Evolutionary conservation across 805 yeast species (phyloP), one percentile per base, ranked within the genome.

Genomic region (Lipomyces kockii): DNA sequence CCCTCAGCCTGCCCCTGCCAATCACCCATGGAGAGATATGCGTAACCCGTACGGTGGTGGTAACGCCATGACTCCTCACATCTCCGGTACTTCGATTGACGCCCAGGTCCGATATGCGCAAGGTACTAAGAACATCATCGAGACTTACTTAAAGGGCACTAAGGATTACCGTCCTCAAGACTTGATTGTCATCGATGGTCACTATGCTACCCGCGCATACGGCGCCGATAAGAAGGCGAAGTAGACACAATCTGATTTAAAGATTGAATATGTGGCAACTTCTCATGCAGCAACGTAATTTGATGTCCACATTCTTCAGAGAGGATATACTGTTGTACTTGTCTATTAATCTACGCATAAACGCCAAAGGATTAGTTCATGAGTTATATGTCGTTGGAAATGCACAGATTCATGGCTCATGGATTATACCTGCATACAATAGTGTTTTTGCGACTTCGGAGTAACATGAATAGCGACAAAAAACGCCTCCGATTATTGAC

Each of bases 61-160:
- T 72, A 90, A 90, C 74, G 94, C 93, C 63, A 89, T 90, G 94
- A 88, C 92, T 61, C 92, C 93, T 25, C 95, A 89, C 76, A 85
- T 87, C 73, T 86, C 91, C 63, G 95, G 96, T 69, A 87, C 94
- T 32, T 87, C 91, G 55, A 80, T 90, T 72, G 94, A 90, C 77
- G 94, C 96, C 49, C 95, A 90, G 80, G 81, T 82, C 53, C 83
- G 95, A 75, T 90, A 90, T 74, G 86, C 94, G 20, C 79, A 78
- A 32, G 96, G 96, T 61, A 87, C 87, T 51, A 84, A 87, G 81
- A 81, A 81, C 72, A 89, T 90, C 74, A 83, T 90, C 77, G 82
- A 83, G 65, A 83, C 87, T 39, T 89, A 85, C 81, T 85, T 90
- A 79, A 62, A 84, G 63, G 86, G 86, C 60, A 87, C 85, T 76